Evolutionary conservation across 1,139 yeast genomes (phyloP).

Genomic region (Lodderomyces jiufengensis): DNA sequence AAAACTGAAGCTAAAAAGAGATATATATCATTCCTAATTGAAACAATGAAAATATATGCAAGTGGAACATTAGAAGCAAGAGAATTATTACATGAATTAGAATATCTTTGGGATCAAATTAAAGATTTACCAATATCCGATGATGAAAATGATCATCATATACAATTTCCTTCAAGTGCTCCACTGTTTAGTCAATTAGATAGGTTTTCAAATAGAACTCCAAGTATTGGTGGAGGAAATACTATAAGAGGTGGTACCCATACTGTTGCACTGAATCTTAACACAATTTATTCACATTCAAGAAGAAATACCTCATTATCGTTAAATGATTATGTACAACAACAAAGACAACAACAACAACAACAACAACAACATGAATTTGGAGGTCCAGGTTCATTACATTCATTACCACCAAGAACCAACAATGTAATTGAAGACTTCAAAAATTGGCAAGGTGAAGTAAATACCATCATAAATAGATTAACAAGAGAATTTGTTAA

Average conservation of each 20-base stretch:
- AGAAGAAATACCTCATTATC: constrained; percentile 39
- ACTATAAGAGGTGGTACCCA: constrained; percentile 2
- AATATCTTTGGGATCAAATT: constrained; percentile 72
- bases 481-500: constrained; percentile 36
- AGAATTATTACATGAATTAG: constrained; percentile 63
- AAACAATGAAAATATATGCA: constrained; percentile 71
- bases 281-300: constrained; percentile 45
- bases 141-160: constrained; percentile 20
- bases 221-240: constrained; percentile 25
- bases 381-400: constrained; percentile 22
- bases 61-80: constrained; percentile 66
- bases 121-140: constrained; percentile 45
- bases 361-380: constrained; percentile 12
- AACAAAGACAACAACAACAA: constrained; percentile 27
- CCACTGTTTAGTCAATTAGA: constrained; percentile 41
- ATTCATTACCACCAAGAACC: constrained; percentile 21
- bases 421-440: constrained; percentile 31
- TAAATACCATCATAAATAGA: constrained; percentile 38
- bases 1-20: constrained; percentile 70
- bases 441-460: constrained; percentile 45
- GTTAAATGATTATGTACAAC: constrained; percentile 37
- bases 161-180: constrained; percentile 34
- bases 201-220: constrained; percentile 30
- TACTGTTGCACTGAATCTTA: constrained; percentile 24
- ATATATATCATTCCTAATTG: constrained; percentile 64